A percentile compares a stretch with the other conserved stretches of the same genome.
These are phyloP conservation scores for Dactylorhiza incarnata DNA, from an alignment of 106 monocot genomes.

Conservation along the genomic window DNA sequence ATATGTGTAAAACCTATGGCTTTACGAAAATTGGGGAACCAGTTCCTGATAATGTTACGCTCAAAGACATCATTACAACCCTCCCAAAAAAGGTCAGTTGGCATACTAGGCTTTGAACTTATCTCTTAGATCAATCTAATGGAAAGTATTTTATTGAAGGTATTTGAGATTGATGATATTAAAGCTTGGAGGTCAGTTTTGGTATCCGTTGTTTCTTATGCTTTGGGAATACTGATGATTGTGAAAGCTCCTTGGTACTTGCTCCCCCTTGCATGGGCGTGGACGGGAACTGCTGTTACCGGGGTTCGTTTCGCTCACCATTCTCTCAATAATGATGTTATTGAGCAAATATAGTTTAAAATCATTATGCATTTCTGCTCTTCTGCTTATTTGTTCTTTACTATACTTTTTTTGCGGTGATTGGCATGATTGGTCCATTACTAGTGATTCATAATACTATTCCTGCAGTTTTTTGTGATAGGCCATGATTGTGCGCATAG, in stretches of 20 bases:
- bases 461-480: conserved; percentile 91
- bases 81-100: conserved; percentile 74
- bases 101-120: neutral
- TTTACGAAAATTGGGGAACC: conserved; percentile 87
- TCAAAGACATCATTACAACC: conserved; percentile 76
- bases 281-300: conserved; percentile 91
- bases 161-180: conserved; percentile 90
- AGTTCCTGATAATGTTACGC: conserved; percentile 61
- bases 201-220: conserved; percentile 74
- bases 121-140: neutral
- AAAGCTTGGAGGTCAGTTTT: conserved; percentile 94
- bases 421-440: conserved; percentile 76
- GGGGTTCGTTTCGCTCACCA: conserved; percentile 51
- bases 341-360: neutral
- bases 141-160: conserved; percentile 36
- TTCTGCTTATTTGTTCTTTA: neutral
- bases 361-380: neutral
- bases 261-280: conserved; percentile 92
- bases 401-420: conserved; percentile 62
- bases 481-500: conserved; percentile 99
- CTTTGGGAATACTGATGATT: conserved; percentile 62
- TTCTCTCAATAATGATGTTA: neutral
- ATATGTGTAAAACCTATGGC: conserved; percentile 77
- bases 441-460: neutral
- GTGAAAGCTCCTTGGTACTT: conserved; percentile 85